Evolutionary conservation across 1,139 yeast species (phyloP), one percentile per base, ranked within the genome.

Genomic region (Kurtzmaniella quercitrusa): DNA sequence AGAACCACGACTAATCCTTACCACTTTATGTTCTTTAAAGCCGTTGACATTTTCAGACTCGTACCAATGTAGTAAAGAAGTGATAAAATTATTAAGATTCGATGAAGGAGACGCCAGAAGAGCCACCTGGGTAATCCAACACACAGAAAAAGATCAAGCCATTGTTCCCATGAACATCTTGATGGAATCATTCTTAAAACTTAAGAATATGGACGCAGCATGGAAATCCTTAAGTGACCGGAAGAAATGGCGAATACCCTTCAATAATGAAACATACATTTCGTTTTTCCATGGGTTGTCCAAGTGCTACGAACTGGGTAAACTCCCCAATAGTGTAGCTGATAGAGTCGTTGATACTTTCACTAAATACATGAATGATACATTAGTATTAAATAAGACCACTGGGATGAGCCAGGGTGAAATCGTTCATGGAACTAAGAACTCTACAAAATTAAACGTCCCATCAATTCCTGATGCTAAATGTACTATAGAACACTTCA

Each of bases 151-250:
- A 23, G 52, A 51, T 6, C 66, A 69, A 27, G 87, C 87, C 9
- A 56, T 70, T 0, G 86, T 81, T 25, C 86, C 79, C 0, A 75
- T 80, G 79, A 85, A 85, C 49, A 68, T 74, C 14, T 69, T 85
- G 1, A 58, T 79, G 55, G 71, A 74, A 48, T 73, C 78, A 66
- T 64, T 72, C 31, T 59, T 82, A 11, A 60, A 62, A 7, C 59
- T 65, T 7, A 69, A 66, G 3, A 72, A 72, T 37, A 63, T 73
- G 3, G 61, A 63, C 33, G 59, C 50, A 14, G 85, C 84, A 0
- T 48, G 82, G 38, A 75, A 75, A 40, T 50, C 77, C 25, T 70
- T 73, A 46, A 70, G 72, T 46, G 73, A 75, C 59, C 66, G 87
- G 42, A 80, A 78, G 51, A 82, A 81, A 54, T 77, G 85, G 81